Percentiles rank a stretch among this genome's conserved stretches.
phyloP scores from a whole-genome alignment of 1,139 yeast species.

The Diutina pseudorugosa region DNA sequence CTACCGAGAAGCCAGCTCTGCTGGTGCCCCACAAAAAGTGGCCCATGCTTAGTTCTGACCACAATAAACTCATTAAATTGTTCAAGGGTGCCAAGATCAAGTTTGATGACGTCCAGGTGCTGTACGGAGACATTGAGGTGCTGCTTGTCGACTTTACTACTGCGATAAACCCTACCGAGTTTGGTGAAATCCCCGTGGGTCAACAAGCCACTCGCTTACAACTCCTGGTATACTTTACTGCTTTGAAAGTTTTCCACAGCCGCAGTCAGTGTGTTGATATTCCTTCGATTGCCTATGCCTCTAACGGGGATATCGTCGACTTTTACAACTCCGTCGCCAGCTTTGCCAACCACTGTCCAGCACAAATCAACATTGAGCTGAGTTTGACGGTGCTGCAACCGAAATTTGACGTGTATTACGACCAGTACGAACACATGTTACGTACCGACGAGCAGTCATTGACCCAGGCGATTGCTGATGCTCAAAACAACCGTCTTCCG shows the following conservation, averaged over 20 bases:
- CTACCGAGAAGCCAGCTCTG: neutral
- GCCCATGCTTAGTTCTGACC: neutral
- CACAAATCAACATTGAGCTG: slow-evolving; percentile 10
- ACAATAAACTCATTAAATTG: neutral
- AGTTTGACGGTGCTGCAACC: slow-evolving; percentile 18
- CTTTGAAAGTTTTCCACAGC: slow-evolving; percentile 19
- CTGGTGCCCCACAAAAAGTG: neutral
- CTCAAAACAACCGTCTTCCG: neutral
- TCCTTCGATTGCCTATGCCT: slow-evolving; percentile 21
- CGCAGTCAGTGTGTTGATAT: slow-evolving; percentile 23
- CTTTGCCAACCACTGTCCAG: slow-evolving; percentile 7
- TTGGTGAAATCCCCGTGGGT: slow-evolving; percentile 6
- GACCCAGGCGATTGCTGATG: neutral
- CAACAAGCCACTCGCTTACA: slow-evolving; percentile 5
- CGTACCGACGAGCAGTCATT: slow-evolving; percentile 4
- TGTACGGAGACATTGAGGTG: slow-evolving; percentile 12
- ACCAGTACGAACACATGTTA: slow-evolving; percentile 17
- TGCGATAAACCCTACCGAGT: slow-evolving; percentile 8
- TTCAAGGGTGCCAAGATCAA: slow-evolving; percentile 10
- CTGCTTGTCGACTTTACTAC: slow-evolving; percentile 14
- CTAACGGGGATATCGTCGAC: slow-evolving; percentile 9
- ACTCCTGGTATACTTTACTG: slow-evolving; percentile 14
- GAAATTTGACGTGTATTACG: slow-evolving; percentile 25
- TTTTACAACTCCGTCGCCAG: slow-evolving; percentile 8
- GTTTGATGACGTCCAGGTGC: slow-evolving; percentile 21